Percentiles rank a stretch among this genome's conserved stretches.
phyloP scores from a whole-genome alignment of 768 basidiomycete species.

The Clitopilus hobsonii region DNA sequence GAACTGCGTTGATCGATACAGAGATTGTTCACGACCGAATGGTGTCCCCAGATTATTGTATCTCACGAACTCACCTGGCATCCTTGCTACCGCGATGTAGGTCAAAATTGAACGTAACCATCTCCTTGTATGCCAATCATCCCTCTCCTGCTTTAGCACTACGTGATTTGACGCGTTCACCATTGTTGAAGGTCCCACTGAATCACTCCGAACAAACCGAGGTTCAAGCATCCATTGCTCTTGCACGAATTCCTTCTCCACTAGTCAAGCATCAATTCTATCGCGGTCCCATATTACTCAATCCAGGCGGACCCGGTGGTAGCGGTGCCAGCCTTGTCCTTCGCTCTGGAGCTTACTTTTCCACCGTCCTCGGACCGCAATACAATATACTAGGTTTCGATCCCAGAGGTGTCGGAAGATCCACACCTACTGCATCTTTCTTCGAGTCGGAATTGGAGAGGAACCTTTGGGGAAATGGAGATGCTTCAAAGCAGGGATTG shows the following conservation, averaged over 20 bases:
- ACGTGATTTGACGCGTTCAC: neutral
- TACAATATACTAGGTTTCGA: slow-evolving; percentile 46
- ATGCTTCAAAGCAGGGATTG: neutral
- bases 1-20: neutral
- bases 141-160: neutral
- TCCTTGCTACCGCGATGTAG: neutral
- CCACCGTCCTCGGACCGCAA: slow-evolving; percentile 30
- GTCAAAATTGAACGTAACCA: neutral
- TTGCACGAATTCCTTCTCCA: slow-evolving; percentile 33
- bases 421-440: slow-evolving; percentile 28
- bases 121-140: neutral
- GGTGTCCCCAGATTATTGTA: neutral
- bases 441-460: slow-evolving; percentile 30
- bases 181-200: slow-evolving; percentile 33
- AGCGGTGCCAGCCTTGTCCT: slow-evolving; percentile 31
- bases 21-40: neutral
- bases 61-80: neutral
- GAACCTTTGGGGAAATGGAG: slow-evolving; percentile 14
- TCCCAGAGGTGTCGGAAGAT: slow-evolving; percentile 30
- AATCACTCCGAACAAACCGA: slow-evolving; percentile 36
- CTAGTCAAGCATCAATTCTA: slow-evolving; percentile 23
- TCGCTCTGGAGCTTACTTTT: slow-evolving; percentile 17
- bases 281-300: slow-evolving; percentile 39
- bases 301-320: slow-evolving; percentile 44
- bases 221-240: slow-evolving; percentile 32